Percentiles rank a stretch among this genome's conserved stretches.
These are phyloP conservation scores for Trypanosoma lewisi DNA, from an alignment of 208 protist species.

Conservation along the genomic window DNA sequence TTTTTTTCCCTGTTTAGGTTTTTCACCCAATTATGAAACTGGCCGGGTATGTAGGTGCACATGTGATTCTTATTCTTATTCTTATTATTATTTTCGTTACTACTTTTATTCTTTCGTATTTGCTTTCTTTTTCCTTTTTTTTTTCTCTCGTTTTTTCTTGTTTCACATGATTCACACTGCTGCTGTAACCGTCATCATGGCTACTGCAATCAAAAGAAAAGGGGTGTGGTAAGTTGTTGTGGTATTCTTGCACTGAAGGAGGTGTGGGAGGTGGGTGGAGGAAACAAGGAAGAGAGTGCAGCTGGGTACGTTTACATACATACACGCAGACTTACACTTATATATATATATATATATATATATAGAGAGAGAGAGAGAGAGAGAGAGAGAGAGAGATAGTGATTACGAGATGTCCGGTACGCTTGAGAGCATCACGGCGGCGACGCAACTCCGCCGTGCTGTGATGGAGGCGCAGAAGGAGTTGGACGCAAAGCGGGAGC, in stretches of 20 bases:
- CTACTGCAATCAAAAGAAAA: too few relatives aligned
- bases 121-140: too few relatives aligned
- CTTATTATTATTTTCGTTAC: too few relatives aligned
- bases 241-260: neutral
- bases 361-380: neutral
- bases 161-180: too few relatives aligned
- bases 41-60: too few relatives aligned
- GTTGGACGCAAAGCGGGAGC: conserved; percentile 82
- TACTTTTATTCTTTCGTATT: too few relatives aligned
- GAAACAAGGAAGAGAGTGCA: neutral
- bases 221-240: too few relatives aligned
- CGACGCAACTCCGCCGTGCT: conserved; percentile 78
- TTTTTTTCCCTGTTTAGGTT: too few relatives aligned
- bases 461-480: conserved; percentile 87
- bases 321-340: neutral
- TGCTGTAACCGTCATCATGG: too few relatives aligned
- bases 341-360: conserved; percentile 4
- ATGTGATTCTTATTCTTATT: too few relatives aligned
- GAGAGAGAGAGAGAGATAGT: neutral
- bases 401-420: conserved; percentile 55
- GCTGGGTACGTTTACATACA: neutral
- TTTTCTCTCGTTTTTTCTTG: too few relatives aligned
- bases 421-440: conserved; percentile 89
- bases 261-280: neutral
- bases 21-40: too few relatives aligned